Percentiles rank a stretch among this genome's conserved stretches.
Conservation (phyloP, 257 asterid genomes). For the Nicotiana tomentosiformis region DNA sequence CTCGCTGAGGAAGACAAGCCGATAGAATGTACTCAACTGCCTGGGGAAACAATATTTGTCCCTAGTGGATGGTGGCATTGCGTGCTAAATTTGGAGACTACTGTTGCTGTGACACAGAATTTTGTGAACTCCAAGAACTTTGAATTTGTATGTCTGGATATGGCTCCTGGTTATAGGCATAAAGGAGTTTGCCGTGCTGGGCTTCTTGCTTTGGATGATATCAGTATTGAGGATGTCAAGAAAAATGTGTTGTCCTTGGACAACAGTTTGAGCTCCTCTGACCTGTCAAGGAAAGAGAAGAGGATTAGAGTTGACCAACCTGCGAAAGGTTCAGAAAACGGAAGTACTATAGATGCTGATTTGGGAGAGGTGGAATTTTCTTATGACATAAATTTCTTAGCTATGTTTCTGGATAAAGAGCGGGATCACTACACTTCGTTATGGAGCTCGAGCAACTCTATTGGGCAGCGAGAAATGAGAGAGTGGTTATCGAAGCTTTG, state of each 20-base stretch:
- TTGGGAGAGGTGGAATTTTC: slow-evolving; percentile 45
- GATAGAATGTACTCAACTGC: slow-evolving; percentile 92
- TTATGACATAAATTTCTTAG: slow-evolving; percentile 70
- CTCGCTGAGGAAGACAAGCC: slow-evolving; percentile 86
- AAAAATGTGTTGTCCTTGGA: slow-evolving; percentile 21
- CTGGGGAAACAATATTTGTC: slow-evolving; percentile 94
- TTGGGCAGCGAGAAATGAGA: slow-evolving; percentile 95
- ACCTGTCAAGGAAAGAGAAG: slow-evolving; percentile 65
- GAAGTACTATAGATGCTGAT: slow-evolving; percentile 22
- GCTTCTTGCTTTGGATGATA: slow-evolving; percentile 81
- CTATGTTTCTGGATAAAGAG: slow-evolving; percentile 71
- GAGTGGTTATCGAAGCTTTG: slow-evolving; percentile 86
- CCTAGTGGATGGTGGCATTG: slow-evolving; percentile 99
- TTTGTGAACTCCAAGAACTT: slow-evolving; percentile 82
- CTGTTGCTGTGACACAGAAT: slow-evolving; percentile 92
- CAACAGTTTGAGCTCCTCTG: slow-evolving; percentile 36
- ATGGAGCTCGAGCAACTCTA: slow-evolving; percentile 85
- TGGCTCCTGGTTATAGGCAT: slow-evolving; percentile 96
- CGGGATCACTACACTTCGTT: slow-evolving; percentile 72
- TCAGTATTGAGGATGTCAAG: slow-evolving; percentile 33
- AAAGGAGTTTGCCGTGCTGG: slow-evolving; percentile 97
- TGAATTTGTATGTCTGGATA: slow-evolving; percentile 86
- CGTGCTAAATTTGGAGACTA: slow-evolving; percentile 85
- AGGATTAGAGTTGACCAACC: slow-evolving; percentile 39
- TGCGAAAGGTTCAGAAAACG: slow-evolving; percentile 24